Base-by-base conservation (phyloP, 805 yeast species). In the Saitoella complicata region DNA sequence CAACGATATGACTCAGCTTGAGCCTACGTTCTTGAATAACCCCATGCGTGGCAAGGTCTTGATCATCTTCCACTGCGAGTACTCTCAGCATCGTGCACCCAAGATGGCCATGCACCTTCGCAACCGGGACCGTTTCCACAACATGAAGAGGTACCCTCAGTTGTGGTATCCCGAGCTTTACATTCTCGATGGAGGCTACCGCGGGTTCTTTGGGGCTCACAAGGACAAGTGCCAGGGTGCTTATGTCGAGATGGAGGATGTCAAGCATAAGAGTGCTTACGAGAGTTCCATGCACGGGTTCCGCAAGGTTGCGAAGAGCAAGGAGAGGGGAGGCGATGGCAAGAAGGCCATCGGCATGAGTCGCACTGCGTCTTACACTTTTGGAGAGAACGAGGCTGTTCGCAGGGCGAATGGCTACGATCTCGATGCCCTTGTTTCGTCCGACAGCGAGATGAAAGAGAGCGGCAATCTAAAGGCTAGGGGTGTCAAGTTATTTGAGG, bases 71-170 rank as follows among this genome's bases (percentile, higher is more conserved):
- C 96, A 91, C 62, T 91, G 98, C 63, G 98, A 91, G 62, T 88
- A 85, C 59, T 80, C 93, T 36, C 75, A 93, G 5, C 84, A 80
- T 58, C 70, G 98, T 47, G 95, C 97, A n/a, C 98, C 98, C 4
- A 66, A 80, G 41, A 75, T 91, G 80, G 97, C 97, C 1, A 68
- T 76, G 44, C 86, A 85, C 58, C 69, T 91, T 46, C 68, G 98
- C 49, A 78, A 78, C 48, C 72, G 81, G 53, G 98, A 91, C 63
- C 72, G 98, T 50, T 71, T 72, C 37, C 53, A 75, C 43, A 86
- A 87, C 59, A 68, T 75, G 49, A 76, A 78, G 46, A 68, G 71
- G 49, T 91, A 91, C 61, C 98, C 98, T 0, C 66, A 72, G 48
- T 67, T 91, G 46, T 74, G 73, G 51, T 91, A 80, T 58, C 98